phyloP scores from a whole-genome alignment of 306 rosid species.

The Sophora flavescens region DNA sequence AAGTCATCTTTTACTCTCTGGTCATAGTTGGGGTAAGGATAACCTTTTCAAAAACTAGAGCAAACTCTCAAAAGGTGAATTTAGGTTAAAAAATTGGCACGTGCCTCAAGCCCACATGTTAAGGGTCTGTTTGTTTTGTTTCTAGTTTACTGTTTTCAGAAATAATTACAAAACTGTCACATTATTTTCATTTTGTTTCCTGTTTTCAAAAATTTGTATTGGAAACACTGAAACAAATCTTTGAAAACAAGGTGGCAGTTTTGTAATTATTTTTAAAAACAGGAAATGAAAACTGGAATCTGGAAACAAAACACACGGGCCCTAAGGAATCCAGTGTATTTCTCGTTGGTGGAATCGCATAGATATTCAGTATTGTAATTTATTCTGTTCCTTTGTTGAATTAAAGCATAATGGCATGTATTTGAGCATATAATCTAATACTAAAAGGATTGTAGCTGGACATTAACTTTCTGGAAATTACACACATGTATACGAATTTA shows the following conservation, averaged over 20 bases:
- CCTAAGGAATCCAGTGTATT: constrained; percentile 32
- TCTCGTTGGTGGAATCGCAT: constrained; percentile 27
- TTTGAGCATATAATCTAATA: constrained; percentile 15
- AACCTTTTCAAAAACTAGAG: constrained; percentile 20
- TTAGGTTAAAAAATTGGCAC: not conserved
- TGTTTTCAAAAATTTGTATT: too few species aligned
- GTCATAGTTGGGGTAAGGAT: constrained; percentile 28
- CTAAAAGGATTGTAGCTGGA: not conserved
- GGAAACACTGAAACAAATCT: too few species aligned
- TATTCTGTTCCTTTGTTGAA: constrained; percentile 9
- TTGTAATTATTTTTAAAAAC: too few species aligned
- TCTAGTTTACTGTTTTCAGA: too few species aligned
- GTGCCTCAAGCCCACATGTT: constrained; percentile 7
- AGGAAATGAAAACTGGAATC: too few species aligned
- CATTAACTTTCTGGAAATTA: not conserved
- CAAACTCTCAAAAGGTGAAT: constrained; percentile 35
- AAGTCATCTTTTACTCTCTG: not conserved
- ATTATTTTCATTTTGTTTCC: too few species aligned
- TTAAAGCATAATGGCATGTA: constrained; percentile 21
- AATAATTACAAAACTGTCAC: too few species aligned
- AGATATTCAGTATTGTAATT: constrained; percentile 2
- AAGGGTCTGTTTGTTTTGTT: not conserved
- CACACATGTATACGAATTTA: not conserved
- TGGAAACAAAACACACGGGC: too few species aligned
- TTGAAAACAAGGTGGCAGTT: too few species aligned